Conservation (phyloP, 208 protist species). For the Giardia muris region DNA sequence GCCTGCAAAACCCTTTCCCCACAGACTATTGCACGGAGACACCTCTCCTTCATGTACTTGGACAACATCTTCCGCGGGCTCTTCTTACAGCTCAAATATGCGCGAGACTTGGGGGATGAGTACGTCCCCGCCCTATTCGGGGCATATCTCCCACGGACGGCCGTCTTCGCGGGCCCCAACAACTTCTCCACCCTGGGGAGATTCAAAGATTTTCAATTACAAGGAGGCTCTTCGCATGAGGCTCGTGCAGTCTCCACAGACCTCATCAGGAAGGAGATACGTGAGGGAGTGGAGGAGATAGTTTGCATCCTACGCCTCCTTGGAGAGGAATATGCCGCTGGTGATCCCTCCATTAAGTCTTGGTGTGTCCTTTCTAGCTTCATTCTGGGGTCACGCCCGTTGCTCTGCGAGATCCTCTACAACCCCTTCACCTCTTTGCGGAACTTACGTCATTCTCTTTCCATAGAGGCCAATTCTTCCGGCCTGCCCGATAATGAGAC, state of each 20-base stretch:
- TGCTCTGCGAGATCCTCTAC: neutral
- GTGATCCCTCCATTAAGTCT: too few species aligned
- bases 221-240: neutral
- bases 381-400: neutral
- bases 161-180: neutral
- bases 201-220: neutral
- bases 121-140: neutral
- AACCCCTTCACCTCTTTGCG: neutral
- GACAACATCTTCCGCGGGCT: neutral
- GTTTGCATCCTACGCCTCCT: neutral
- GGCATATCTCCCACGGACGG: neutral
- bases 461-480: neutral
- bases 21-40: neutral
- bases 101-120: neutral
- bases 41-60: neutral
- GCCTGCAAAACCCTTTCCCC: neutral
- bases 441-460: neutral
- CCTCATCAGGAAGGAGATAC: neutral
- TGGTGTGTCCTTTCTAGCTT: neutral
- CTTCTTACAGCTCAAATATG: neutral
- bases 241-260: neutral
- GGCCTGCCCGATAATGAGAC: neutral
- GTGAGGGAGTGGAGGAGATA: neutral
- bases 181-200: neutral
- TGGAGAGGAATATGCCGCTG: too few species aligned